Conservation (phyloP, 2,329 filamentous ascomycete species). For the Rosellinia necatrix region DNA sequence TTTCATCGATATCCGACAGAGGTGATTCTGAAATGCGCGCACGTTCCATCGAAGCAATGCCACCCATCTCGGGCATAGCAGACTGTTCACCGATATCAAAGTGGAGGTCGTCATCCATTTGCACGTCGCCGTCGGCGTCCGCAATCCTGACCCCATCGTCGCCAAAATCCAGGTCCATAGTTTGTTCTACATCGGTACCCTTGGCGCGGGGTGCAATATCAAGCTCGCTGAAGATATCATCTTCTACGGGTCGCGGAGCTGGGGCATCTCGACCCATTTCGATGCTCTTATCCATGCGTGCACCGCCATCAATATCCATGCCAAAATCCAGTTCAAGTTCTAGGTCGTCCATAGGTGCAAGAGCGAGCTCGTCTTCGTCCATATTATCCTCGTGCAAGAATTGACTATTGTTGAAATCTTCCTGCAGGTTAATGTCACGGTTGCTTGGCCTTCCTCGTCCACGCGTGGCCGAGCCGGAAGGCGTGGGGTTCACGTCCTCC, state of each 20-base stretch:
- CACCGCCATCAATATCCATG: slow-evolving; percentile 71
- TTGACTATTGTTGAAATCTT: slow-evolving; percentile 76
- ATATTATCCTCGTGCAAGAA: slow-evolving; percentile 72
- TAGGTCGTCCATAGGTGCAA: slow-evolving; percentile 66
- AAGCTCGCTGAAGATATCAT: slow-evolving; percentile 70
- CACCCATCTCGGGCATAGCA: slow-evolving; percentile 54
- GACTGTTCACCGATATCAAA: slow-evolving; percentile 66
- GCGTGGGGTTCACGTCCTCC: slow-evolving; percentile 62
- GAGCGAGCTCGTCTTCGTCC: slow-evolving; percentile 60
- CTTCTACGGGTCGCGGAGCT: slow-evolving; percentile 66
- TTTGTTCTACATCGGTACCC: slow-evolving; percentile 59
- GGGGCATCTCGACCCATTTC: slow-evolving; percentile 91
- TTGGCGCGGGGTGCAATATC: slow-evolving; percentile 63
- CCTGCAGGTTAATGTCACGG: slow-evolving; percentile 70
- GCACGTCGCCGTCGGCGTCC: slow-evolving; percentile 67
- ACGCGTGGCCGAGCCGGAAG: slow-evolving; percentile 61
- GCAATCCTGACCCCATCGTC: slow-evolving; percentile 63
- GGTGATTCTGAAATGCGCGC: slow-evolving; percentile 71
- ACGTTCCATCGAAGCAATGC: slow-evolving; percentile 54
- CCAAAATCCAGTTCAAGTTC: slow-evolving; percentile 77
- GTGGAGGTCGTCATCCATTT: slow-evolving; percentile 69
- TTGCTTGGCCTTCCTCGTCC: slow-evolving; percentile 52
- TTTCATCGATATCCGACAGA: slow-evolving; percentile 71
- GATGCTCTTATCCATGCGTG: slow-evolving; percentile 64
- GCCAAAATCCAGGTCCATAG: slow-evolving; percentile 58